These are phyloP conservation scores for Dactylellina leptospora DNA, from an alignment of 2,329 filamentous ascomycete species.

Conservation along the genomic window DNA sequence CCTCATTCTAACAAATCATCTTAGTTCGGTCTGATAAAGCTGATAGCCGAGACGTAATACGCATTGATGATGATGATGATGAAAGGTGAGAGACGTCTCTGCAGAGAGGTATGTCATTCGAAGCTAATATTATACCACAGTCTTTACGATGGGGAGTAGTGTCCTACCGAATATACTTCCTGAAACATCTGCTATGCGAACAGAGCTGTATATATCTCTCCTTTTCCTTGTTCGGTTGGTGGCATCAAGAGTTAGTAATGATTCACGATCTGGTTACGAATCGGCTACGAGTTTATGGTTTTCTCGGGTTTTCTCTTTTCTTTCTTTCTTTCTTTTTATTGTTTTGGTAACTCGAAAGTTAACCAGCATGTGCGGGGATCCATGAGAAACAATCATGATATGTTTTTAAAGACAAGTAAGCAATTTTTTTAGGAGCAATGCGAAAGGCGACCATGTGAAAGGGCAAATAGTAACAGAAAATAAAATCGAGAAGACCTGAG, in stretches of 20 bases:
- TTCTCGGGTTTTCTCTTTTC: not conserved
- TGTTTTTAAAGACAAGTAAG: no score
- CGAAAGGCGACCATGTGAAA: no score
- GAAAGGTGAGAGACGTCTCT: constrained; percentile 31
- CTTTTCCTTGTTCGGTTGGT: not conserved
- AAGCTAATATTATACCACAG: constrained; percentile 11
- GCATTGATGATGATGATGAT: constrained; percentile 55
- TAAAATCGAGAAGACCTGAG: no score
- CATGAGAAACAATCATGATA: no score
- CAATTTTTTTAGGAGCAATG: no score
- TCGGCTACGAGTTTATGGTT: not conserved
- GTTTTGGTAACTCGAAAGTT: no score
- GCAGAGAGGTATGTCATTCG: not conserved
- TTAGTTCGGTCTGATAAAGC: constrained; percentile 49
- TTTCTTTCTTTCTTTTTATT: no score
- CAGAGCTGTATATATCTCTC: constrained; percentile 11
- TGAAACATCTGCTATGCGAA: not conserved
- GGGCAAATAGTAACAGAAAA: no score
- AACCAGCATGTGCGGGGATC: no score
- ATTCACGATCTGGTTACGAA: not conserved
- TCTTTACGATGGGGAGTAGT: constrained; percentile 45
- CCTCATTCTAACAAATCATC: not conserved
- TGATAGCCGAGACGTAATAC: constrained; percentile 47
- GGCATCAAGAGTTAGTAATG: no score
- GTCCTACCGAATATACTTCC: not conserved